A percentile compares a stretch with the other conserved stretches of the same genome.
Conservation (phyloP, 2,329 filamentous ascomycete species). For the Cercospora citrullina region DNA sequence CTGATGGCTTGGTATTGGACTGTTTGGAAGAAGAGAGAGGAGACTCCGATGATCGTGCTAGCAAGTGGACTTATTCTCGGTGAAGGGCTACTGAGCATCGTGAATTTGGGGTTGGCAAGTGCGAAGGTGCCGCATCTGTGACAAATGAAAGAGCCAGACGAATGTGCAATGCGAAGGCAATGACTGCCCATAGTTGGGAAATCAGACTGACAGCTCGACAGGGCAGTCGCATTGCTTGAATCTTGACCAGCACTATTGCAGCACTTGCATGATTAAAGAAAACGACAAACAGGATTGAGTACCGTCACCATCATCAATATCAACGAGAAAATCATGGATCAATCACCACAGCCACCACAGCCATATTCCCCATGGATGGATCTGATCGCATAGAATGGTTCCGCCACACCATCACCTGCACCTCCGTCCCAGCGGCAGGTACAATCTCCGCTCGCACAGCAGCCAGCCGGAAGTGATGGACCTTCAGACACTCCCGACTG, state of each 20-base stretch:
- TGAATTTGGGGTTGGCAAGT: conserved; percentile 82
- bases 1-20: conserved; percentile 76
- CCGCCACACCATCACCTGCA: neutral
- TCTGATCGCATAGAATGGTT: neutral
- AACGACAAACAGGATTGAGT: neutral
- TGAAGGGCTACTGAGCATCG: conserved; percentile 87
- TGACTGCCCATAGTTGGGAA: neutral
- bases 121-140: conserved; percentile 69
- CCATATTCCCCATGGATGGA: neutral
- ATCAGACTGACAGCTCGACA: neutral
- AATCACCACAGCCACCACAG: neutral
- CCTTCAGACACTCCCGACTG: neutral
- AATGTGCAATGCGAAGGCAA: neutral
- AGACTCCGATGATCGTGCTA: conserved; percentile 83
- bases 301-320: neutral
- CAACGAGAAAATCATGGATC: neutral
- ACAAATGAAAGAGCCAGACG: neutral
- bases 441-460: neutral
- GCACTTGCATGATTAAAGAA: neutral
- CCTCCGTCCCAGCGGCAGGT: neutral
- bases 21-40: conserved; percentile 53
- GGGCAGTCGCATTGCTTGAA: neutral
- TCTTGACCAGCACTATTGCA: neutral
- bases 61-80: conserved; percentile 88
- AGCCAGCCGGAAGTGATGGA: neutral